phyloP scores from a whole-genome alignment of 2,329 filamentous ascomycete genomes.

The Fusarium humuli region DNA sequence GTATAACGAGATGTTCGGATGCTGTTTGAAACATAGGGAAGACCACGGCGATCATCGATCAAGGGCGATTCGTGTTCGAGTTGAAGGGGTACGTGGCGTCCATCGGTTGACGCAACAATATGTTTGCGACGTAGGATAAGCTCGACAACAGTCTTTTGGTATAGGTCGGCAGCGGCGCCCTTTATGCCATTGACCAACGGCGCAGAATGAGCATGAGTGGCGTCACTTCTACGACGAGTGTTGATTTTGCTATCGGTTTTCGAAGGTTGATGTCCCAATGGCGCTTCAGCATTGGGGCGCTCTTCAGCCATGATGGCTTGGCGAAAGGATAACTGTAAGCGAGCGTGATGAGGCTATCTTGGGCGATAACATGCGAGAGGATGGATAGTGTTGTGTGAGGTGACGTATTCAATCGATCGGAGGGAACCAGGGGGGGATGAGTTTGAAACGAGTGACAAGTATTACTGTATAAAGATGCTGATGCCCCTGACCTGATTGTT shows the following conservation, averaged over 20 bases:
- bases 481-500: constrained; percentile 11
- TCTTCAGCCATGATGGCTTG: constrained; percentile 37
- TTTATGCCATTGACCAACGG: constrained; percentile 40
- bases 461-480: constrained; percentile 2
- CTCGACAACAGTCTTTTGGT: constrained; percentile 57
- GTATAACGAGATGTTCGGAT: constrained; percentile 89
- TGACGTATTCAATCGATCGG: constrained; percentile 12
- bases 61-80: constrained; percentile 56
- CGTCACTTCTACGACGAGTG: constrained; percentile 24
- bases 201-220: constrained; percentile 4
- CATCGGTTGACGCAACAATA: constrained; percentile 78
- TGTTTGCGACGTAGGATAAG: constrained; percentile 73
- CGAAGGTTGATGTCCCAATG: constrained; percentile 17
- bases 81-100: constrained; percentile 62
- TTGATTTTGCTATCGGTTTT: constrained; percentile 21
- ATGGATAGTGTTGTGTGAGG: constrained; percentile 2
- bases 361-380: constrained; percentile 21
- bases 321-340: constrained; percentile 14
- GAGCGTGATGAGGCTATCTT: constrained; percentile 37
- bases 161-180: constrained; percentile 43
- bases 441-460: constrained; percentile 36
- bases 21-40: constrained; percentile 66
- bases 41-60: constrained; percentile 62
- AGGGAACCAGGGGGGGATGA: background rate
- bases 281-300: constrained; percentile 23